These are phyloP conservation scores for Spathaspora jeffriesii DNA, from an alignment of 1,139 yeast species.

Conservation along the genomic window DNA sequence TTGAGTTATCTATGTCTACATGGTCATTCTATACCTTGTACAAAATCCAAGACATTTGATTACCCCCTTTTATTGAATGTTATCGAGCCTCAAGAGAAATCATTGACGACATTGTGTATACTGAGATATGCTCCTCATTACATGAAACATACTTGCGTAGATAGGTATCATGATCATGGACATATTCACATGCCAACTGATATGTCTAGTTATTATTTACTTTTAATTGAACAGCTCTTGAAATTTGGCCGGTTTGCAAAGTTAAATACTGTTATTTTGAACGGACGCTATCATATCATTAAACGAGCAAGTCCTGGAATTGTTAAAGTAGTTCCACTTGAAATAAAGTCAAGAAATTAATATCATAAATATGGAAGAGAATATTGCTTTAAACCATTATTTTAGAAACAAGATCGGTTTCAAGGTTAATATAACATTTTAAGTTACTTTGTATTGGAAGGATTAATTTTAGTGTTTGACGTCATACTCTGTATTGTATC, in stretches of 20 bases:
- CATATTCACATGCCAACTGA: too few relatives aligned
- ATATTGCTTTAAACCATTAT: too few relatives aligned
- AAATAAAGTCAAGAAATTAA: too few relatives aligned
- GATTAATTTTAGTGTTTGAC: too few relatives aligned
- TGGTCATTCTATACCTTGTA: background rate
- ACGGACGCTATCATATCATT: background rate
- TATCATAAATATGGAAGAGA: too few relatives aligned
- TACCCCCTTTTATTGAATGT: background rate
- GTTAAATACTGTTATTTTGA: background rate
- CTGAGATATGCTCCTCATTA: background rate
- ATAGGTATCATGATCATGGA: background rate
- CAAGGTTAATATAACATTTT: too few relatives aligned
- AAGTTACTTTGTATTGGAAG: too few relatives aligned
- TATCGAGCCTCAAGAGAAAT: background rate
- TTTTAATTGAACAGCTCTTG: background rate
- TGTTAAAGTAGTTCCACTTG: background rate
- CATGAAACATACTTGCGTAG: background rate
- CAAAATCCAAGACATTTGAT: background rate
- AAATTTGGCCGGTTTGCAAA: background rate
- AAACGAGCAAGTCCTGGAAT: background rate
- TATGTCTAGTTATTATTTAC: background rate
- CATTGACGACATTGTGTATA: background rate
- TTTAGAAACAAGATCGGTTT: too few relatives aligned
- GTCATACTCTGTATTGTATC: too few relatives aligned
- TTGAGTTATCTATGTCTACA: background rate